These are phyloP conservation scores for Calendula officinalis DNA, from an alignment of 129 eudicot species.

Conservation along the genomic window DNA sequence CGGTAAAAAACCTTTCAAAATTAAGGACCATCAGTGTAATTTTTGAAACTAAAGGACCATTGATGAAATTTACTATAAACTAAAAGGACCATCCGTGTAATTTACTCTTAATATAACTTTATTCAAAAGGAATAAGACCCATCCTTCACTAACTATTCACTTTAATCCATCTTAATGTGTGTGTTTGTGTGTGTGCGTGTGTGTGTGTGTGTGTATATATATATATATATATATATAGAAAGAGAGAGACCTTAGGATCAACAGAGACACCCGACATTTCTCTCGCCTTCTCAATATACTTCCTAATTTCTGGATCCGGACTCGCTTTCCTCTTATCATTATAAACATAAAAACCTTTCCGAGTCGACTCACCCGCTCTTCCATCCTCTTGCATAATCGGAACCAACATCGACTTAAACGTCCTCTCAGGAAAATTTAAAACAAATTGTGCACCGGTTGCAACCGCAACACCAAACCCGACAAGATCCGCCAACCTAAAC, in stretches of 20 bases:
- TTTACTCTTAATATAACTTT: too few species aligned
- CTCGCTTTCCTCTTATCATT: slow-evolving; percentile 74
- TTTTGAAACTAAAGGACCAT: too few species aligned
- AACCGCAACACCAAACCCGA: slow-evolving; percentile 80
- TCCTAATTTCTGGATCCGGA: slow-evolving; percentile 83
- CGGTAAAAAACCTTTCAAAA: too few species aligned
- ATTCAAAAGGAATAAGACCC: too few species aligned
- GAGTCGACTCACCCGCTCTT: slow-evolving; percentile 86
- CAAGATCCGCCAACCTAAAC: slow-evolving; percentile 86
- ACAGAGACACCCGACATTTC: slow-evolving; percentile 63
- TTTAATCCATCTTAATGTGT: too few species aligned
- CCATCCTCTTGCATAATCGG: slow-evolving; percentile 94
- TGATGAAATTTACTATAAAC: too few species aligned
- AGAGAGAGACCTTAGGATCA: slow-evolving; percentile 72
- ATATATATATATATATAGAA: neutral
- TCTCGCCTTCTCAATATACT: slow-evolving; percentile 74
- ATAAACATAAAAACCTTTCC: slow-evolving; percentile 78
- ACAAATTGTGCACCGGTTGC: slow-evolving; percentile 77
- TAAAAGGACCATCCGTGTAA: too few species aligned
- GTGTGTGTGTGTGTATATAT: neutral
- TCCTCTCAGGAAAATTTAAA: slow-evolving; percentile 74
- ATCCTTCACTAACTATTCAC: too few species aligned
- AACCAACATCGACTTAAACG: slow-evolving; percentile 73
- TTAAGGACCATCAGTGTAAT: too few species aligned
- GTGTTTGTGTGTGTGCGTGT: neutral